Base-by-base conservation (phyloP, 2,329 filamentous ascomycete genomes). In the Clonostachys rosea region DNA sequence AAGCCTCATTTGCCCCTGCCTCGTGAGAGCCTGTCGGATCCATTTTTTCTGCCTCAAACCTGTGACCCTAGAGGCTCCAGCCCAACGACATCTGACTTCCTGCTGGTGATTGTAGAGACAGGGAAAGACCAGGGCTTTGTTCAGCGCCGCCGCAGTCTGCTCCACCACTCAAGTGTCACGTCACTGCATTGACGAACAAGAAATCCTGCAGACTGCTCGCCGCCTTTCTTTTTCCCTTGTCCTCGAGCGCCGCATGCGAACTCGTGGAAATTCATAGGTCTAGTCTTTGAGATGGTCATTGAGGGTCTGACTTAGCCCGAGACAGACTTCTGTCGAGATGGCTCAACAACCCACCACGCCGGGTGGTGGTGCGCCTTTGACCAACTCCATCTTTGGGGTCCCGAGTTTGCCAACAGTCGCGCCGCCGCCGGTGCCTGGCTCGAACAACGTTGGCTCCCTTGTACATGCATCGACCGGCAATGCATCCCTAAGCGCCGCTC, bases 391-490 rank as follows among this genome's bases (percentile, higher is more conserved):
- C 36, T 52, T 52, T 41, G 50, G 50, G 6, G 45, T 42, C 14
- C 47, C 47, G 14, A 46, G 34, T 41, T 36, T 54, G 34, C 49
- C 55, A 10, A 48, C 59, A 20, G 55, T 59, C 10, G 48, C 55
- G 20, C 18, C 20, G 5, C 18, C 24, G 16, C 11, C 14, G 33
- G 16, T 14, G 43, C 18, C 14, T 34, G 35, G 12, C n/a, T 24
- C n/a, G 18, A 35, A 45, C 33, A 33, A 36, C 14, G 30, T 24
- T 16, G 20, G 37, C 13, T n/a, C 20, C 37, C 20, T 46, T n/a
- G 14, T 34, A 20, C 34, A 40, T 14, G 18, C 45, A 20, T 16
- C 34, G 34, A 34, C 10, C n/a, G n/a, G 41, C 24, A 30, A 30
- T 30, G 24, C 24, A 24, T 42, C 17, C 16, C 41, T 18, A 35